Base-by-base conservation (phyloP, 1,284 basidiomycete genomes). In the Takashimella koratensis region DNA sequence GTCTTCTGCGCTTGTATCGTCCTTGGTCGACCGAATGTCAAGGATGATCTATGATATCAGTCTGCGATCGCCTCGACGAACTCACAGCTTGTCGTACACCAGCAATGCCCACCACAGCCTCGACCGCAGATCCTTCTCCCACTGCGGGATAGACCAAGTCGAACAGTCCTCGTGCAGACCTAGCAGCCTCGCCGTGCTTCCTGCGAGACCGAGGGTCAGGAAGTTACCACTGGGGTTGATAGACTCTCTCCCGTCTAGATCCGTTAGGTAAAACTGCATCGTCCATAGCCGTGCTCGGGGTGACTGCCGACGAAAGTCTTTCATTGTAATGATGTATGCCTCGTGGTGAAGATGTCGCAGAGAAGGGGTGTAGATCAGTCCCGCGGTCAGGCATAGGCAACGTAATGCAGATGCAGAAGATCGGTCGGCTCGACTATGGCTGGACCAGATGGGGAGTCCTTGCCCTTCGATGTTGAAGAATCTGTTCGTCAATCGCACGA, bases 101-200 rank as follows among this genome's bases (percentile, higher is more conserved):
- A 63, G 53, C 5, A 65, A 47, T 1, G 52, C 54, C 63, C 63
- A 65, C 63, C 63, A 65, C 2, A 65, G 47, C 4, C 63, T 53
- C 20, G 54, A 57, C 13, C 63, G 52, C 36, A 65, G 41, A 1
- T 57, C 49, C 3, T 59, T 51, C 43, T 65, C 63, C 63, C 63
- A 65, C 21, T 50, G 43, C 2, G 63, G 63, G 25, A 65, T 46
- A 42, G 54, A 56, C 63, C 63, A 65, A 0, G 45, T 40, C 16
- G 62, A 58, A 43, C 58, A 60, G 49, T 67, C 65, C 4, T 56
- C 54, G 40, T 67, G 58, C 8, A 67, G 52, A 2, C 63, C 65
- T 2, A 67, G 45, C 26, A 67, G 48, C 47, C 48, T 39, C 24
- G 53, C 36, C 43, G 45, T 23, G 40, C 53, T 51, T 50, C 58